Evolutionary conservation across 2,329 filamentous ascomycete genomes (phyloP), one percentile per base, ranked within the genome.

Genomic region (Ophiocordyceps robertsii): DNA sequence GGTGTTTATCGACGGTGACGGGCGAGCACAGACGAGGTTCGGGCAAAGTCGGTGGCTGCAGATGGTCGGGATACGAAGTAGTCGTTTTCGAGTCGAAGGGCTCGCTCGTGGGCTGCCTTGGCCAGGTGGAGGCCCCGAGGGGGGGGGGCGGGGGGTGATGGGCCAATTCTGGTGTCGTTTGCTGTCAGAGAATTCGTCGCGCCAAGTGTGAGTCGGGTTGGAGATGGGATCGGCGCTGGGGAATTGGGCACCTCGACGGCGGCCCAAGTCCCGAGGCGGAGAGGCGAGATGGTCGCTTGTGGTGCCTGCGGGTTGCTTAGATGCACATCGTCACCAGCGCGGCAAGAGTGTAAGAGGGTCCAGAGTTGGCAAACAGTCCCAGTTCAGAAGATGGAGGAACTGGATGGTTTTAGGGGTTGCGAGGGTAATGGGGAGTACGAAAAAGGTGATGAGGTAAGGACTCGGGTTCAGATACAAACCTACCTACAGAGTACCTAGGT

Each of bases 221-320:
- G 43, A 37, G 37, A 27, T 27, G 24, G 29, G 24, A 17, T 14
- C 17, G 39, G 41, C 35, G 43, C 43, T 31, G 43, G 43, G 33
- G 43, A 46, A 48, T 50, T 48, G 47, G 46, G 47, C 49, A 50
- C 47, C 45, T 47, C 30, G 43, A 45, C 48, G 48, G 46, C 46
- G 44, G 47, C 48, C 50, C 46, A 48, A 48, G 38, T 42, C 37
- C 38, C 46, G 40, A 41, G 37, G 41, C 40, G 40, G 42, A 48
- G 45, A 41, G 42, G 40, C 41, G 46, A 43, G 39, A 41, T 39
- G 46, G 40, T 37, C 41, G 41, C 42, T 14, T 40, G 38, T 29
- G 39, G 39, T 43, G 42, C 27, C 40, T 39, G 40, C 33, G n/a
- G 40, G 44, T 30, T 43, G 41, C 40, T 39, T 44, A 44, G 35